Evolutionary conservation across 345 rosid genomes (phyloP).

Genomic region (Boechera stricta): DNA sequence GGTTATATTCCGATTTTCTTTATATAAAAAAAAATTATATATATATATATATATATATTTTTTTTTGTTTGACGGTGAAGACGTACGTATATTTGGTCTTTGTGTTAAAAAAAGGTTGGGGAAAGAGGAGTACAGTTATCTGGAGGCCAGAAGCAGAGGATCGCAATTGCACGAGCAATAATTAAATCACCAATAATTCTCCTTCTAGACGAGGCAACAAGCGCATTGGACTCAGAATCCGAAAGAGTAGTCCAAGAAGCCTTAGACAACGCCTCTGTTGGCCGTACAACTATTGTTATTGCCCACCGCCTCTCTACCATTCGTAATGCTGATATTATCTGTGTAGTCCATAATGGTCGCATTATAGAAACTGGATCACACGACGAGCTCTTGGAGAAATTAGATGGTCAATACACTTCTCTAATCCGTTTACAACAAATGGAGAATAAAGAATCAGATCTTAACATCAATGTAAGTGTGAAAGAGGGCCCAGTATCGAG

Average conservation of each 20-base stretch:
- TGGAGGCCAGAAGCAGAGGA: slow-evolving; percentile 92
- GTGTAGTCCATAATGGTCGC: background rate
- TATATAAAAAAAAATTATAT: no score
- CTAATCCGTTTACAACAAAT: slow-evolving; percentile 58
- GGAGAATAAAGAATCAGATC: slow-evolving; percentile 18
- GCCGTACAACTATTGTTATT: slow-evolving; percentile 81
- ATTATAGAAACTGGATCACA: slow-evolving; percentile 4
- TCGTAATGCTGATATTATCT: slow-evolving; percentile 60
- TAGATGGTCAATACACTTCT: slow-evolving; percentile 72
- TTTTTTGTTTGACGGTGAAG: background rate
- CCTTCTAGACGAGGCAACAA: slow-evolving; percentile 68
- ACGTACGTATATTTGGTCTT: background rate
- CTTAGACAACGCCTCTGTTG: slow-evolving; percentile 73
- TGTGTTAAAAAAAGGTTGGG: slow-evolving; percentile 51
- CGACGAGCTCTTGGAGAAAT: background rate
- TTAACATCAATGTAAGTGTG: slow-evolving; percentile 41
- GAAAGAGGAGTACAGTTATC: slow-evolving; percentile 94
- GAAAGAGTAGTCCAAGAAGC: slow-evolving; percentile 93
- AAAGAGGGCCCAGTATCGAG: background rate
- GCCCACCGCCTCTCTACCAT: slow-evolving; percentile 92
- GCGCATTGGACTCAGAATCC: slow-evolving; percentile 88
- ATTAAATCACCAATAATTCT: background rate
- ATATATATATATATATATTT: background rate
- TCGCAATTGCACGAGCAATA: slow-evolving; percentile 68
- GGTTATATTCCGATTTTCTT: background rate